Percentiles rank a stretch among this genome's conserved stretches.
phyloP scores from a whole-genome alignment of 345 rosid species.

The Populus nigra region DNA sequence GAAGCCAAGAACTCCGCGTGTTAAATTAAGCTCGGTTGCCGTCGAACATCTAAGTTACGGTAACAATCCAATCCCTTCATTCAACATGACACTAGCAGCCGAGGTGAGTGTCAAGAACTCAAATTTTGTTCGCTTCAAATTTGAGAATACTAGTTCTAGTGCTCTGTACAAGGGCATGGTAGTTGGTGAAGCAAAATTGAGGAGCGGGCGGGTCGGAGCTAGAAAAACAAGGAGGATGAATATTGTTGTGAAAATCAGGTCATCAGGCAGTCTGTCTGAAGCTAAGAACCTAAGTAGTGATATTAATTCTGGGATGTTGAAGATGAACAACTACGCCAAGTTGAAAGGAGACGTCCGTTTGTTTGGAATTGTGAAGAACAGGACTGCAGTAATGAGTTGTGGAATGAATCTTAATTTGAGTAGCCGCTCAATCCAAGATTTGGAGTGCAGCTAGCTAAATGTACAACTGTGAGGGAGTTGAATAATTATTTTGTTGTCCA shows the following conservation, averaged over 20 bases:
- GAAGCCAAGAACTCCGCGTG: slow-evolving; percentile 36
- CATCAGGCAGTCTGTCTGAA: slow-evolving; percentile 32
- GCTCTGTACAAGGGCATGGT: slow-evolving; percentile 27
- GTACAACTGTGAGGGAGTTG: neutral
- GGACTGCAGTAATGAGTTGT: slow-evolving; percentile 40
- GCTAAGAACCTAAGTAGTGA: slow-evolving; percentile 28
- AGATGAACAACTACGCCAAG: slow-evolving; percentile 34
- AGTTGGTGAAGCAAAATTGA: slow-evolving; percentile 37
- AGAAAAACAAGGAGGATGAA: slow-evolving; percentile 35
- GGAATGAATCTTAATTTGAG: slow-evolving; percentile 32
- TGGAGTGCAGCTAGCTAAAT: slow-evolving; percentile 21
- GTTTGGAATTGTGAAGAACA: slow-evolving; percentile 26
- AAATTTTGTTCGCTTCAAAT: slow-evolving; percentile 49
- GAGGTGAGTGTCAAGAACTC: slow-evolving; percentile 40
- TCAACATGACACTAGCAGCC: slow-evolving; percentile 38
- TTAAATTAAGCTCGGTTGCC: slow-evolving; percentile 17
- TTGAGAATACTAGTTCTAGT: slow-evolving; percentile 19
- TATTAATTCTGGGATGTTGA: slow-evolving; percentile 40
- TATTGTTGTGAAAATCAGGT: slow-evolving; percentile 34
- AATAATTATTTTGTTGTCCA: neutral
- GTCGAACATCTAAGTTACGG: slow-evolving; percentile 22
- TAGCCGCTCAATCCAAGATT: slow-evolving; percentile 16
- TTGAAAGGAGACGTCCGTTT: slow-evolving; percentile 42
- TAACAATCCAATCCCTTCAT: slow-evolving; percentile 24
- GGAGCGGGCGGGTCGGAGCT: slow-evolving; percentile 31